Percentiles rank a stretch among this genome's conserved stretches.
These are phyloP conservation scores for Begonia peltatifolia DNA, from an alignment of 306 rosid species.

Conservation along the genomic window DNA sequence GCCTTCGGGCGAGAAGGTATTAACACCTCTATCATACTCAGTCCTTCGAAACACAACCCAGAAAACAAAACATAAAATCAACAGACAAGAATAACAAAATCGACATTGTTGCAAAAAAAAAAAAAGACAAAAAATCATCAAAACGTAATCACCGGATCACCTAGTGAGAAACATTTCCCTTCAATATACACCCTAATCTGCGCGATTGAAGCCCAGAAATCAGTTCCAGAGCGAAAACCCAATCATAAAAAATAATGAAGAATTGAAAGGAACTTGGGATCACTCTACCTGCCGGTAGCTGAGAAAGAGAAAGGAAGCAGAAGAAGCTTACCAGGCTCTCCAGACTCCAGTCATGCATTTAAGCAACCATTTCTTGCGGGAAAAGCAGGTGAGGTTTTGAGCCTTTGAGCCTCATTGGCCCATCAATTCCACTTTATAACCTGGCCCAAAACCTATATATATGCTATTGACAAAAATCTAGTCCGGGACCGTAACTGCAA, in stretches of 20 bases:
- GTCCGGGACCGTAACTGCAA: too few relatives aligned
- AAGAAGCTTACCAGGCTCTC: too few relatives aligned
- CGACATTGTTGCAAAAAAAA: constrained; percentile 3
- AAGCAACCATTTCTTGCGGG: not conserved
- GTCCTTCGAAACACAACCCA: constrained; percentile 36
- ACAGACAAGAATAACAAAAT: not conserved
- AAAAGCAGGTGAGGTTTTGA: not conserved
- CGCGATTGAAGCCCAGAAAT: not conserved
- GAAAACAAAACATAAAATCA: constrained; percentile 5
- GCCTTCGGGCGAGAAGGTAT: constrained; percentile 96
- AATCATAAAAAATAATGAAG: not conserved
- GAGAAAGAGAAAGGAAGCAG: not conserved
- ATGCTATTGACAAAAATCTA: too few relatives aligned
- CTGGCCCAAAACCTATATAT: too few relatives aligned
- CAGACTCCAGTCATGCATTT: too few relatives aligned
- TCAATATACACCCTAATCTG: too few relatives aligned
- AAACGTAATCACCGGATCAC: constrained; percentile 15
- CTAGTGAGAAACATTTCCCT: constrained; percentile 78
- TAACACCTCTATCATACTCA: constrained; percentile 96
- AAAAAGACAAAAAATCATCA: not conserved
- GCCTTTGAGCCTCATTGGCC: not conserved
- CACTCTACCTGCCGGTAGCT: not conserved
- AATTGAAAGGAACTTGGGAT: too few relatives aligned
- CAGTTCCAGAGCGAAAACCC: not conserved
- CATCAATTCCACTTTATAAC: too few relatives aligned